These are phyloP conservation scores for Pichia sp. DNA, from an alignment of 1,139 yeast species.

Conservation along the genomic window DNA sequence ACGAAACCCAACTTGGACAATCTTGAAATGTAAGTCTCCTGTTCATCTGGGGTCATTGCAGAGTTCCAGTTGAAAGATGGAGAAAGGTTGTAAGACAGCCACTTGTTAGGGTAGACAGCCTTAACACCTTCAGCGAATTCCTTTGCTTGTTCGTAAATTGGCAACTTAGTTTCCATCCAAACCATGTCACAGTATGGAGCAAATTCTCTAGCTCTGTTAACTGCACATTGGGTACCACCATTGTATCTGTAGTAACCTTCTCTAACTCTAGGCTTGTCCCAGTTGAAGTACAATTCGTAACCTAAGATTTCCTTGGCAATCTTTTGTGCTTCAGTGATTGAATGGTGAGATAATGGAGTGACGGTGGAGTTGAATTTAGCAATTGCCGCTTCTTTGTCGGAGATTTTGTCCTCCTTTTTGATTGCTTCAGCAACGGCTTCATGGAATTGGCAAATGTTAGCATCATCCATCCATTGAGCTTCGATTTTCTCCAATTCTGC, in stretches of 20 bases:
- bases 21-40: slow-evolving; percentile 83
- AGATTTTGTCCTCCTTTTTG: slow-evolving; percentile 43
- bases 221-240: slow-evolving; percentile 97
- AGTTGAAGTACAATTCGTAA: slow-evolving; percentile 81
- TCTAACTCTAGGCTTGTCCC: slow-evolving; percentile 95
- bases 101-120: slow-evolving; percentile 74
- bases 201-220: slow-evolving; percentile 93
- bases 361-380: slow-evolving; percentile 61
- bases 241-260: slow-evolving; percentile 96
- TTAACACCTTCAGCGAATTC: slow-evolving; percentile 93
- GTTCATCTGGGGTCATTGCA: slow-evolving; percentile 85
- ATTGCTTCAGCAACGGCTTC: slow-evolving; percentile 89
- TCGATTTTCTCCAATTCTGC: slow-evolving; percentile 66
- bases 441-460: slow-evolving; percentile 82
- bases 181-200: slow-evolving; percentile 94
- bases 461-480: slow-evolving; percentile 74
- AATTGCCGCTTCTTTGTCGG: slow-evolving; percentile 62
- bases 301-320: slow-evolving; percentile 75
- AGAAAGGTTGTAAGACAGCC: slow-evolving; percentile 94
- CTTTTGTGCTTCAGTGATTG: slow-evolving; percentile 75
- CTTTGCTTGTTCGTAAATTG: slow-evolving; percentile 89
- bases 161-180: slow-evolving; percentile 98
- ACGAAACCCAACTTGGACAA: slow-evolving; percentile 87
- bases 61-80: slow-evolving; percentile 98
- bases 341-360: slow-evolving; percentile 66